phyloP scores from a whole-genome alignment of 73 alveolate genomes.

The Paramecium tetraurelia region DNA sequence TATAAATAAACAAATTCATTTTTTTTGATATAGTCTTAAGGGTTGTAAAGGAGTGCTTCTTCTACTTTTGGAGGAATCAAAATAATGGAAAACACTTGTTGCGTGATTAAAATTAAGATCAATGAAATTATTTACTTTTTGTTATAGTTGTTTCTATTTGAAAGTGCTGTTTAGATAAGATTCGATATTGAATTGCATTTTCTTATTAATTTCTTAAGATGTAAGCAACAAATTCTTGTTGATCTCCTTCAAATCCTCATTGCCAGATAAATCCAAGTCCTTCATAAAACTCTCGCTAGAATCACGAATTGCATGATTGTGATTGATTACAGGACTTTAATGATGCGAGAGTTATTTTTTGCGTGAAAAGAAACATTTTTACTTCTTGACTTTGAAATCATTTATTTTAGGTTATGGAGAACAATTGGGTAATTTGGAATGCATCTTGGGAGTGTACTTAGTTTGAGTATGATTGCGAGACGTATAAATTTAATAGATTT shows the following conservation, averaged over 20 bases:
- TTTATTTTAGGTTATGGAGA: neutral
- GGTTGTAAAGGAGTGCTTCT: neutral
- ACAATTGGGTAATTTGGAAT: neutral
- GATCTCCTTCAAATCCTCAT: slow-evolving; percentile 1
- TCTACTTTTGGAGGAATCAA: neutral
- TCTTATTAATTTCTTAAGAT: slow-evolving; percentile 30
- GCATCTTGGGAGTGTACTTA: neutral
- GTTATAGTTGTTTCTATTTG: neutral
- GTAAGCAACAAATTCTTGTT: neutral
- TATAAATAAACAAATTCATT: neutral
- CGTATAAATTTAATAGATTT: neutral
- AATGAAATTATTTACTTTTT: neutral
- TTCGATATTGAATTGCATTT: neutral
- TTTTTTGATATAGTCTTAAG: neutral
- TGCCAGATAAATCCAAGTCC: slow-evolving; percentile 18
- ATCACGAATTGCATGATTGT: neutral
- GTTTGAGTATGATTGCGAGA: neutral
- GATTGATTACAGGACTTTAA: neutral
- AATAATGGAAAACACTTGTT: neutral
- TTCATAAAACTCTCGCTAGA: neutral
- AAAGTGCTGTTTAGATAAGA: neutral
- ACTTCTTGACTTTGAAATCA: neutral
- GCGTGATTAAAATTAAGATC: neutral
- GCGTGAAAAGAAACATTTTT: neutral
- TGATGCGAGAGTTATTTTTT: neutral